Evolutionary conservation across 2,329 filamentous ascomycete genomes (phyloP).

Genomic region (Tolypocladium sp.): DNA sequence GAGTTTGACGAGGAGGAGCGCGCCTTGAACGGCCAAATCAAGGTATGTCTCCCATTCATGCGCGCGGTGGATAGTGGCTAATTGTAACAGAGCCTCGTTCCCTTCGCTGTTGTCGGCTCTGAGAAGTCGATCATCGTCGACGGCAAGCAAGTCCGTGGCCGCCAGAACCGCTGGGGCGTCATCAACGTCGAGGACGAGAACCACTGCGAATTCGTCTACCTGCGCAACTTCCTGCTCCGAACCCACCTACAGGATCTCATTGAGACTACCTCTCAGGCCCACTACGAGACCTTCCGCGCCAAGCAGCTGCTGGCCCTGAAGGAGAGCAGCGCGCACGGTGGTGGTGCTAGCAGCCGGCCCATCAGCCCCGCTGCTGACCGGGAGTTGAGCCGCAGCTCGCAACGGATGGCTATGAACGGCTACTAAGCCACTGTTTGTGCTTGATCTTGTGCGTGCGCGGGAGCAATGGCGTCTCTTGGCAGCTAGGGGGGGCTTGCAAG

Average conservation of each 20-base stretch:
- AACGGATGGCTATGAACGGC: constrained; percentile 98
- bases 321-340: constrained; percentile 85
- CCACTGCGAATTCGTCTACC: constrained; percentile 98
- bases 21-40: constrained; percentile 88
- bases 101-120: constrained; percentile 95
- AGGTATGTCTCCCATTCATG: constrained; percentile 47
- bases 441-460: constrained; percentile 20
- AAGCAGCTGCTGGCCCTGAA: constrained; percentile 97
- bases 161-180: constrained; percentile 98
- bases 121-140: constrained; percentile 97
- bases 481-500: constrained; percentile 9
- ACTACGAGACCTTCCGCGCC: constrained; percentile 99
- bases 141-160: constrained; percentile 92
- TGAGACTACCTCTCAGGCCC: constrained; percentile 98
- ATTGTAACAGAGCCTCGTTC: constrained; percentile 66
- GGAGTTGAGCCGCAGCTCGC: constrained; percentile 92
- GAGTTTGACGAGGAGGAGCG: constrained; percentile 97
- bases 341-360: constrained; percentile 68
- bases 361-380: constrained; percentile 93
- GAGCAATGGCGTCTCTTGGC: constrained; percentile 24
- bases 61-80: not conserved
- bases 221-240: constrained; percentile 96
- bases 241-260: constrained; percentile 98
- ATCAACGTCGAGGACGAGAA: constrained; percentile 99
- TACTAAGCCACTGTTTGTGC: constrained; percentile 52